Evolutionary conservation across 371 early-diverging fungal genomes (phyloP).

Genomic region (Mucor velutinosus): DNA sequence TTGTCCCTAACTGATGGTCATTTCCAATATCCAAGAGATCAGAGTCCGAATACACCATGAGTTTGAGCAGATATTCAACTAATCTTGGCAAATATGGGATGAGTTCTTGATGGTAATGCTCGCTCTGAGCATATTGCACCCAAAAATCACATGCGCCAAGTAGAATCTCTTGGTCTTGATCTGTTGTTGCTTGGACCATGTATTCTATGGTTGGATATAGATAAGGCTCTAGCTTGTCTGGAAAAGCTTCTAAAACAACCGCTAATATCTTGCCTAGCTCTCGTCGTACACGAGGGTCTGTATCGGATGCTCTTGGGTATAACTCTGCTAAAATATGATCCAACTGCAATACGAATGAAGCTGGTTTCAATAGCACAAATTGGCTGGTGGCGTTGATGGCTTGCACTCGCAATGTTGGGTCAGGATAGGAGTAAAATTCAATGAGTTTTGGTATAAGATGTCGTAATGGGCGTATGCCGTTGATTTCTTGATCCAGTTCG

Average conservation of each 20-base stretch:
- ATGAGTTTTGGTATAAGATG: slow-evolving; percentile 77
- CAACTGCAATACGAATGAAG: slow-evolving; percentile 50
- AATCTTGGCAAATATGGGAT: slow-evolving; percentile 70
- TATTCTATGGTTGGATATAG: slow-evolving; percentile 77
- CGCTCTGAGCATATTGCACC: slow-evolving; percentile 85
- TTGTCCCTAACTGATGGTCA: background rate
- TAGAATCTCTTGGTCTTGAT: slow-evolving; percentile 71
- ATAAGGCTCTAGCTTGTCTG: slow-evolving; percentile 72
- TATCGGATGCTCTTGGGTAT: background rate
- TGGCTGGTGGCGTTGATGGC: slow-evolving; percentile 78
- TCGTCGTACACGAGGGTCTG: slow-evolving; percentile 5
- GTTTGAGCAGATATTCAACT: slow-evolving; percentile 78
- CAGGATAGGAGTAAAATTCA: slow-evolving; percentile 62
- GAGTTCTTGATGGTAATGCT: slow-evolving; percentile 65
- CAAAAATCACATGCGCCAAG: slow-evolving; percentile 93
- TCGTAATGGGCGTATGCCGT: slow-evolving; percentile 65
- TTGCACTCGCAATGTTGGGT: slow-evolving; percentile 62
- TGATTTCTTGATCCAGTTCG: slow-evolving; percentile 68
- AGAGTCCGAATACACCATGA: slow-evolving; percentile 88
- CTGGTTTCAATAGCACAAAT: slow-evolving; percentile 64
- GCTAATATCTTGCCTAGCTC: slow-evolving; percentile 12
- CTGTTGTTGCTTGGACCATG: slow-evolving; percentile 79
- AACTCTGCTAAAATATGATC: slow-evolving; percentile 9
- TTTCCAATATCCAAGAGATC: slow-evolving; percentile 65
- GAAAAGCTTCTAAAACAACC: slow-evolving; percentile 14